Evolutionary conservation across 371 early-diverging fungal genomes (phyloP), one percentile per base, ranked within the genome.

Genomic region (Apophysomyces sp.): DNA sequence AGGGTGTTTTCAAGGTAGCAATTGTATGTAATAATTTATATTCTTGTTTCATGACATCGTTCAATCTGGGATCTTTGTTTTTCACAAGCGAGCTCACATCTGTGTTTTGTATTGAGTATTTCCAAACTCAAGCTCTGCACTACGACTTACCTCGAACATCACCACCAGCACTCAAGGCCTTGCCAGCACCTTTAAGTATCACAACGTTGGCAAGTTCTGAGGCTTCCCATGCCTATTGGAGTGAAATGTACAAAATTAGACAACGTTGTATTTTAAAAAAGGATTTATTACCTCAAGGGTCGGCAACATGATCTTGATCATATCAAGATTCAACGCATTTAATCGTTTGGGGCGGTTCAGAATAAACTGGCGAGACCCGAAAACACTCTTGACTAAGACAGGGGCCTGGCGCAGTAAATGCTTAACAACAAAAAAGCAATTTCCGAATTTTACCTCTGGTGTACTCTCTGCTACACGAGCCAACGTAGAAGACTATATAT

Each of bases 91-190:
- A 21, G 21, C 9, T 4, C 4, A 44, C 49, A 4, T 44, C 49
- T 44, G 21, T 9, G 3, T 44, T 21, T 3, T 0, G n/a, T 21
- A 21, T 44, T 44, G 3, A 44, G 21, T 3, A 21, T 21, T 44
- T 6, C 16, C 21, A 21, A 18, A 21, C 9, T n/a, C 6, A 44
- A 24, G 41, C 49, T 7, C 5, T n/a, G n/a, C n/a, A n/a, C 11
- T 11, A 37, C 2, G 11, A n/a, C 56, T 26, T 75, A 88, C 85
- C 63, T 72, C 91, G 91, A 7, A 98, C 94, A 76, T 98, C 98
- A 12, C 98, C 98, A 16, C 98, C 98, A 21, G 97, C 94, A 75
- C 98, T 97, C 71, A 97, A 96, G 9, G 94, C 96, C 55, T 78
- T 77, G 54, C 59, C 82, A 40, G 87, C 90, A 30, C 87, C 86